phyloP scores from a whole-genome alignment of 148 eudicot species.

The Fagopyrum tataricum region DNA sequence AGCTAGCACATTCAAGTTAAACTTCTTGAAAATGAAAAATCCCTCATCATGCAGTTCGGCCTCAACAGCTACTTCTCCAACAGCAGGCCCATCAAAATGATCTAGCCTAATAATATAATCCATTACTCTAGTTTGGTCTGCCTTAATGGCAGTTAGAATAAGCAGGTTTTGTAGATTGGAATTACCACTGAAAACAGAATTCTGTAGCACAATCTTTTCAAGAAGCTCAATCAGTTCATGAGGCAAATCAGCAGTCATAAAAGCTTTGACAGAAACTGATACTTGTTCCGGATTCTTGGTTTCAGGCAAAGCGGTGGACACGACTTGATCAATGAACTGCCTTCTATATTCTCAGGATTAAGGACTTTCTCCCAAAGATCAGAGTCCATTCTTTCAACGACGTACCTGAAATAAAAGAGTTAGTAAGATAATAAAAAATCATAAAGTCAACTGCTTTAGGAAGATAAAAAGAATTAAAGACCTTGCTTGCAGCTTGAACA shows the following conservation, averaged over 20 bases:
- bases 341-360: slow-evolving; percentile 89
- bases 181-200: slow-evolving; percentile 97
- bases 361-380: slow-evolving; percentile 92
- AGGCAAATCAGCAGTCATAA: slow-evolving; percentile 98
- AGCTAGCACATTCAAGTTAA: slow-evolving; percentile 91
- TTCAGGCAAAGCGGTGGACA: slow-evolving; percentile 98
- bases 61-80: slow-evolving; percentile 98
- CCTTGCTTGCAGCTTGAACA: slow-evolving; percentile 89
- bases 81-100: slow-evolving; percentile 97
- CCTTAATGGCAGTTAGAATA: slow-evolving; percentile 91
- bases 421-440: not conserved
- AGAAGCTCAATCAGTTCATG: slow-evolving; percentile 96
- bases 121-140: slow-evolving; percentile 93
- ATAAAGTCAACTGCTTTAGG: not conserved
- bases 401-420: slow-evolving; percentile 44
- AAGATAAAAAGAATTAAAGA: not conserved
- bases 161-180: slow-evolving; percentile 89
- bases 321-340: slow-evolving; percentile 95
- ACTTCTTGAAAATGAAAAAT: slow-evolving; percentile 91
- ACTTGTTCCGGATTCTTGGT: slow-evolving; percentile 99
- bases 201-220: slow-evolving; percentile 95
- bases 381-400: slow-evolving; percentile 92
- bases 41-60: slow-evolving; percentile 90
- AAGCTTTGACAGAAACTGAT: slow-evolving; percentile 98
- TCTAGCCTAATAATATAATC: slow-evolving; percentile 88